Evolutionary conservation across 805 yeast species (phyloP), one percentile per base, ranked within the genome.

Genomic region (Phaffomyces antillensis): DNA sequence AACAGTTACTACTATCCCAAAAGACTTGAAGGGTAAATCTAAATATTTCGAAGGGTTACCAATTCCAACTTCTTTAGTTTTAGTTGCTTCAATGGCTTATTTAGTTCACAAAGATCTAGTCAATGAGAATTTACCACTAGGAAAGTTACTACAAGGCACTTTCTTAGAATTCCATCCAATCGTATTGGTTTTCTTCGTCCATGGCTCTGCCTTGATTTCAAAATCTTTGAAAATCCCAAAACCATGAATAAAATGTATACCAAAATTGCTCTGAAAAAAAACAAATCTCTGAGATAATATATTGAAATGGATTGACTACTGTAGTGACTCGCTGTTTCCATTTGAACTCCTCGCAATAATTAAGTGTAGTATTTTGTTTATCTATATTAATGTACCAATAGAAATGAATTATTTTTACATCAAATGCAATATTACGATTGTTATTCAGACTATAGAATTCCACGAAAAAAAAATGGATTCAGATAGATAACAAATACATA

Each of bases 11-110:
- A 86, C 87, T 49, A 77, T 93, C 46, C 98, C 99, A 41, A 91
- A 91, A 67, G 97, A 90, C 63, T 69, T 75, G 44, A 64, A 75
- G 17, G 99, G 99, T 17, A 90, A 90, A 67, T 78, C 93, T 31
- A 81, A 85, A 61, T 91, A 81, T 67, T 93, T 93, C 64, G 99
- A 93, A 70, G 99, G 99, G 4, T 76, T 93, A 43, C 99, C 99
- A 11, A 89, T 93, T 53, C 99, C 99, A 45, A 80, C 95, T 2
- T 82, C 95, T 34, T 71, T 93, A 53, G 68, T 75, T 41, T 72
- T 91, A 62, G 96, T 93, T 16, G 70, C 69, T 2, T 59, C 79
- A 33, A 83, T 91, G 88, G 86, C 87, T 4, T 67, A 67, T 46
- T 74, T 83, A 56, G 86, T 86, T 6, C 72, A 71, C 51, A 68